These are phyloP conservation scores for Trichosanthes cucumerina DNA, from an alignment of 306 rosid species.

Conservation along the genomic window DNA sequence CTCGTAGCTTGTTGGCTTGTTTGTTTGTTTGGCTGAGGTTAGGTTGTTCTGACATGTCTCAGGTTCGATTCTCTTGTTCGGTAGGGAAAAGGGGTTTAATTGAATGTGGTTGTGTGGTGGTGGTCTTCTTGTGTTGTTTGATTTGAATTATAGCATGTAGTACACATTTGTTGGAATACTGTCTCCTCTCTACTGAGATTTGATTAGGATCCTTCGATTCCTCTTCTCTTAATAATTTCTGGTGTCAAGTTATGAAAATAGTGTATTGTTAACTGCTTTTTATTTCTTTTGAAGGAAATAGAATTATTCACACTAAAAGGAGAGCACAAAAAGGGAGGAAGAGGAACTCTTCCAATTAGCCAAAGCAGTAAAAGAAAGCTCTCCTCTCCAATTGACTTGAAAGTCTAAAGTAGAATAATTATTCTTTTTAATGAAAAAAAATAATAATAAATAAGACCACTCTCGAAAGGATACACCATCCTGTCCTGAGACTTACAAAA, in stretches of 20 bases:
- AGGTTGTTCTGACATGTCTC: too few species aligned
- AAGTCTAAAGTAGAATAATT: neutral
- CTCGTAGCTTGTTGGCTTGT: too few species aligned
- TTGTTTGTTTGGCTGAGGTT: too few species aligned
- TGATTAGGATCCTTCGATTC: neutral
- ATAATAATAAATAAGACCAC: neutral
- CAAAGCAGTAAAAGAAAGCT: neutral
- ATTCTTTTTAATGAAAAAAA: neutral
- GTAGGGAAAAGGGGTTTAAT: too few species aligned
- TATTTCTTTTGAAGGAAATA: neutral
- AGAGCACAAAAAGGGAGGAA: neutral
- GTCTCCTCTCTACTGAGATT: neutral
- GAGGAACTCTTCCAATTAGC: neutral
- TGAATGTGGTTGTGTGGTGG: too few species aligned
- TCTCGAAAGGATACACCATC: neutral
- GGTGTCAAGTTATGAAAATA: neutral
- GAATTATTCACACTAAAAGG: neutral
- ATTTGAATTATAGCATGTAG: too few species aligned
- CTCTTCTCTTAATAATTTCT: neutral
- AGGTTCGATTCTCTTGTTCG: too few species aligned
- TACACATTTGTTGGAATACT: neutral
- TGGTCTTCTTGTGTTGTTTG: too few species aligned
- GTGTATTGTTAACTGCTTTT: neutral
- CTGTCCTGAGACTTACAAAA: neutral
- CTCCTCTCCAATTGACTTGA: neutral